Conservation (phyloP, 148 eudicot species). For the Arbutus unedo region DNA sequence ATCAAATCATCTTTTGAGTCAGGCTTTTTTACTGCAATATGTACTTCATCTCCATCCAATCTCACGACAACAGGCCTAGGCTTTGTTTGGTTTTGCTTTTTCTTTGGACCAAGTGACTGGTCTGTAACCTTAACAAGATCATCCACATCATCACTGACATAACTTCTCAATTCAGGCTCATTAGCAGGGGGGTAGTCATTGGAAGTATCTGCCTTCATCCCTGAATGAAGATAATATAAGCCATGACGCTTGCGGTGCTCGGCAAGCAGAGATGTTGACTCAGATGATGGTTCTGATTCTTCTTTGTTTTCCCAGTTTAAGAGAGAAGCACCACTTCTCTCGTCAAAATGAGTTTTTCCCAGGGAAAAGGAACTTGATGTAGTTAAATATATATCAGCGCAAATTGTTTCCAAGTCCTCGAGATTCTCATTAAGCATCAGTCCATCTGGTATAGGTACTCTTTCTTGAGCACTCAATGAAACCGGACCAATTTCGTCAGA, state of each 20-base stretch:
- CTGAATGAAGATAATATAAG: conserved; percentile 76
- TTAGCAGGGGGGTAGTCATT: conserved; percentile 74
- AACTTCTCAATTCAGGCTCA: conserved; percentile 39
- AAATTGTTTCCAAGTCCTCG: conserved; percentile 59
- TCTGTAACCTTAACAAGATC: conserved; percentile 83
- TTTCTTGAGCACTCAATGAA: conserved; percentile 69
- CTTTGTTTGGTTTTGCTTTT: conserved; percentile 53
- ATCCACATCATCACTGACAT: conserved; percentile 36
- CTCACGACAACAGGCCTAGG: conserved; percentile 83
- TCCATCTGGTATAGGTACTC: conserved; percentile 66
- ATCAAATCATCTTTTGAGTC: conserved; percentile 46
- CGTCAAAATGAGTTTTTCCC: conserved; percentile 31
- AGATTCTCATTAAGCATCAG: conserved; percentile 60
- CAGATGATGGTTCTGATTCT: conserved; percentile 46
- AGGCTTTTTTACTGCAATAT: conserved; percentile 32
- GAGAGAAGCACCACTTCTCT: conserved; percentile 25
- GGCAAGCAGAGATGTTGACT: conserved; percentile 66
- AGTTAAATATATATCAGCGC: conserved; percentile 45
- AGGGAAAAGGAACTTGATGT: conserved; percentile 50
- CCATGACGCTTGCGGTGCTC: conserved; percentile 81
- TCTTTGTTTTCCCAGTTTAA: conserved; percentile 33
- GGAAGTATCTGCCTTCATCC: conserved; percentile 38
- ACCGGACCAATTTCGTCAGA: conserved; percentile 83
- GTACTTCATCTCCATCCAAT: conserved; percentile 60
- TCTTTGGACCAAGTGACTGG: conserved; percentile 59